phyloP scores from a whole-genome alignment of 306 rosid genomes.

The Casuarina equisetifolia region DNA sequence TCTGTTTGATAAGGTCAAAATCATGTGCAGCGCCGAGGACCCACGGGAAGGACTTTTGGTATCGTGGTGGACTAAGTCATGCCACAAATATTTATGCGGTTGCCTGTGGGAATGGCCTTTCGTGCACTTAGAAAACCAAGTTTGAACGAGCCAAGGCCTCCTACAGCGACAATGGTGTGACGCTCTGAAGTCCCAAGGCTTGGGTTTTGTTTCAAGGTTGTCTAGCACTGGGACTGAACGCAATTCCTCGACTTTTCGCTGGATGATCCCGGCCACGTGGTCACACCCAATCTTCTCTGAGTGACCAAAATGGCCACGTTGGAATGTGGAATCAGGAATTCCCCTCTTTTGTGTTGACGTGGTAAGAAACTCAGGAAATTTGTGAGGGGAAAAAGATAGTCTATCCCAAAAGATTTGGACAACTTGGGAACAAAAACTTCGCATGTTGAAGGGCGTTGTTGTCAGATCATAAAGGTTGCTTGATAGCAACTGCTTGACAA shows the following conservation, averaged over 20 bases:
- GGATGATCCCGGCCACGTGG: background rate
- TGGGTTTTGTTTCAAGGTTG: too few species aligned
- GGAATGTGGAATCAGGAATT: too few species aligned
- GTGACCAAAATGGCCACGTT: constrained; percentile 12
- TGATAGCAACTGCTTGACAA: background rate
- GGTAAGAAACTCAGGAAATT: background rate
- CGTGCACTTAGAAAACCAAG: too few species aligned
- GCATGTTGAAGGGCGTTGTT: constrained; percentile 3
- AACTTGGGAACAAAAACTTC: too few species aligned
- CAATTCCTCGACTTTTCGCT: constrained; percentile 8
- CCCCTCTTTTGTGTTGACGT: too few species aligned
- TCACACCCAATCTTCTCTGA: background rate
- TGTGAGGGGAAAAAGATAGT: background rate
- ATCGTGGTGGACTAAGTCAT: background rate
- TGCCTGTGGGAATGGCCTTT: too few species aligned
- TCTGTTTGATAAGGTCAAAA: background rate
- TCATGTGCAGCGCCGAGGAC: background rate
- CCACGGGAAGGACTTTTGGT: background rate
- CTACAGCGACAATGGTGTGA: too few species aligned
- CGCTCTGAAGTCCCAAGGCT: too few species aligned
- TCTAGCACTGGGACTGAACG: background rate
- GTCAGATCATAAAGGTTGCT: background rate
- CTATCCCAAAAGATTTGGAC: background rate
- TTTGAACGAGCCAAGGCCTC: background rate
- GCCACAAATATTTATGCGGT: background rate